Evolutionary conservation across 352 stramenopile genomes (phyloP), one percentile per base, ranked within the genome.

Genomic region (Phytophthora pini): DNA sequence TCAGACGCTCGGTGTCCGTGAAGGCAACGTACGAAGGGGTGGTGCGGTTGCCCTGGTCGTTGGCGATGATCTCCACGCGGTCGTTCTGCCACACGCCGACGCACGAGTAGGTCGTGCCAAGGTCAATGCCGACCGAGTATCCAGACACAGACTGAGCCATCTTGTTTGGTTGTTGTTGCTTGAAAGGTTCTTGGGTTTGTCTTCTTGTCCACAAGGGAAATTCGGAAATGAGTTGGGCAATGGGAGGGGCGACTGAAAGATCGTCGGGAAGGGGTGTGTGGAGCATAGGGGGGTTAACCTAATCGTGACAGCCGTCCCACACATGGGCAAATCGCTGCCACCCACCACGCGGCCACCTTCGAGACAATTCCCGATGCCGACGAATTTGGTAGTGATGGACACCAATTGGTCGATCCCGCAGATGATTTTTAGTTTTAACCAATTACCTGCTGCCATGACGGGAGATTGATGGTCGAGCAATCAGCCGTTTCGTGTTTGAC

Each of bases 11-110:
- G 1, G 76, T 91, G 62, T 98, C 91, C 24, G 87, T 98, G 80
- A 98, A 98, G 17, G 93, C 94, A 27, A 99, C 94, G 71, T 98
- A 98, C 36, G 94, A 98, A 4, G 94, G 94, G 0, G 95, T 99
- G n/a, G 92, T 98, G 43, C 95, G 89, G 80, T 98, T 98, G 56
- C 97, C 96, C 70, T 98, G 88, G 74, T 97, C 90, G 77, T 99
- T 99, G 43, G 93, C 93, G 74, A 98, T 97, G 74, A 99, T 93
- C 73, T 98, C 94, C 5, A 98, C 94, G n/a, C 90, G 88, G 51
- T 89, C 82, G 70, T 98, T 95, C 85, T 98, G 93, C 85, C 92
- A 98, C 36, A 98, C 89, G 64, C 92, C 92, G 22, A 98, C 94
- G 69, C 94, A 98, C 57, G 91, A 98, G 78, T 98, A 98, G 17